Evolutionary conservation across 208 protist genomes (phyloP).

Genomic region (Leishmania lainsoni): DNA sequence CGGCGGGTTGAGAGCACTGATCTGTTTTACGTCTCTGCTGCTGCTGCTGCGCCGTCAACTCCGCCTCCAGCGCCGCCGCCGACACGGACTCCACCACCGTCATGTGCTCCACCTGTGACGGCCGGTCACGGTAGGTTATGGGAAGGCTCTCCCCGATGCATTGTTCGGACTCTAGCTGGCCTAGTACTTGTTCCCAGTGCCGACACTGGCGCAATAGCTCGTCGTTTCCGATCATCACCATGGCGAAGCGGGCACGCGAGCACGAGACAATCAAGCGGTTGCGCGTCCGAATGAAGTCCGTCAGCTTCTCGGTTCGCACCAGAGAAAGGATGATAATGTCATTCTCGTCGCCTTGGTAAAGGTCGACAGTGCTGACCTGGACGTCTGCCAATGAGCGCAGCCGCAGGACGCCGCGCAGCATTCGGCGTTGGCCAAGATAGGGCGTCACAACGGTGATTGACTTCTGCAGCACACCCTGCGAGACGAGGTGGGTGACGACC

Average conservation of each 20-base stretch:
- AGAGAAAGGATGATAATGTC: constrained; percentile 94
- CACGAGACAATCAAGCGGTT: constrained; percentile 96
- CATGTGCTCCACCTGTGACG: constrained; percentile 37
- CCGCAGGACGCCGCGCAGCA: constrained; percentile 78
- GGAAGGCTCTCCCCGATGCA: constrained; percentile 75
- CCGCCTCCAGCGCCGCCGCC: constrained; percentile 31
- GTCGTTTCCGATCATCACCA: constrained; percentile 89
- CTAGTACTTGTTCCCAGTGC: constrained; percentile 81
- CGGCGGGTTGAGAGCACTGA: not conserved
- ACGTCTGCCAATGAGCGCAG: constrained; percentile 73
- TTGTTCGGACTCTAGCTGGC: constrained; percentile 48
- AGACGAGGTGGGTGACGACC: constrained; percentile 71
- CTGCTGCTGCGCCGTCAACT: constrained; percentile 18
- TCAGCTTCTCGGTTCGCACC: constrained; percentile 92
- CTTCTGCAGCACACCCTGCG: constrained; percentile 84
- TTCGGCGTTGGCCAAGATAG: constrained; percentile 92
- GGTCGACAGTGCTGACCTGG: constrained; percentile 92
- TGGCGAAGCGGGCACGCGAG: constrained; percentile 91
- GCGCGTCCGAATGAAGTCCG: constrained; percentile 93
- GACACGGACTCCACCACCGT: constrained; percentile 35
- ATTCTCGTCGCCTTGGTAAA: constrained; percentile 96
- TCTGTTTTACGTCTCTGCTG: not conserved
- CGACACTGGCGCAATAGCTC: constrained; percentile 66
- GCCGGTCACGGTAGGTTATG: constrained; percentile 50
- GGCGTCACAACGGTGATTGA: constrained; percentile 95